Base-by-base conservation (phyloP, 163 green algal genomes). In the Coccomyxa subellipsoidea region DNA sequence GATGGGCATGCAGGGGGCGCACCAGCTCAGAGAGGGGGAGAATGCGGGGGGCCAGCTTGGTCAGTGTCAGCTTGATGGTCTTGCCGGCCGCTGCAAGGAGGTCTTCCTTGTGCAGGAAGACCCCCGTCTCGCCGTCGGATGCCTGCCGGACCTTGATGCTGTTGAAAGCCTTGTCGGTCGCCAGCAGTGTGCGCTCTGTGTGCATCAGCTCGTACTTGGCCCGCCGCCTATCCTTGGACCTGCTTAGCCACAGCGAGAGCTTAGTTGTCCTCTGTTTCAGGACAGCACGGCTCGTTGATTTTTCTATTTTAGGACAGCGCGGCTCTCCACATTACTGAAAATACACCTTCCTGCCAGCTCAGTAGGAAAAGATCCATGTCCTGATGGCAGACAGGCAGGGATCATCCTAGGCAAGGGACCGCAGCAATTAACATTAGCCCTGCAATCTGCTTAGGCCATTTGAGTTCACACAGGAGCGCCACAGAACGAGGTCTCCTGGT, bases 11-110 rank as follows among this genome's bases (percentile, higher is more conserved):
- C 29, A 35, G 38, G 23, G 37, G 37, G 36, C 72, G 72, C 35
- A 32, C 78, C 78, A 69, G 54, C 78, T 82, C 78, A 59, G n/a
- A 9, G 8, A 38, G 53, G n/a, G 80, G 80, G 40, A 84, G 72
- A 10, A 84, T 73, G 21, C 25, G 32, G 12, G 80, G 80, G 10
- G n/a, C 70, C 2, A 84, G 29, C 39, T 29, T 47, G 15, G n/a
- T 66, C 15, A 84, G 38, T 35, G 80, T 80, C 29, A 12, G 18
- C 54, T 23, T 27, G 27, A 96, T 77, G 31, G 90, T 88, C 77
- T 85, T 81, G 40, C 79, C 78, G 12, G 88, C 88, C 35, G 90
- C 85, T 6, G 66, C 66, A 12, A 73, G 29, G 2, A 73, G 29
- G 66, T 34, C 66, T 34, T 35, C 29, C 66, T 34, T 35, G 66